A percentile compares a stretch with the other conserved stretches of the same genome.
phyloP scores from a whole-genome alignment of 2,329 filamentous ascomycete genomes.

The Penicillium sp. region DNA sequence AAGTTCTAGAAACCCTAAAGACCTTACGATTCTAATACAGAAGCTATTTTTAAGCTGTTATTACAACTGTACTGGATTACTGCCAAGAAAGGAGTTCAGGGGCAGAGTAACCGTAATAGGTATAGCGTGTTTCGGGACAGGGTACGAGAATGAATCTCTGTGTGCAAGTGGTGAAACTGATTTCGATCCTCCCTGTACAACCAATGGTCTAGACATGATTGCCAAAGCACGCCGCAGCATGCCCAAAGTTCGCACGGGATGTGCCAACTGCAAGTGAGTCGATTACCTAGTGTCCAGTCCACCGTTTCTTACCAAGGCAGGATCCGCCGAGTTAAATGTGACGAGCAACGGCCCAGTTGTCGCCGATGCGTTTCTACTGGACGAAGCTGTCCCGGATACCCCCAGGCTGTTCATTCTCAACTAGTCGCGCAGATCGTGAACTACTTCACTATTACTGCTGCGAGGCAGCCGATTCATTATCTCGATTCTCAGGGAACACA shows the following conservation, averaged over 20 bases:
- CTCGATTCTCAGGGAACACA: constrained; percentile 19
- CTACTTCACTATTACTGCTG: constrained; percentile 25
- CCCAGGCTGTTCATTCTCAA: neutral
- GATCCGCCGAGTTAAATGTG: constrained; percentile 27
- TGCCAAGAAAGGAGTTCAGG: no score
- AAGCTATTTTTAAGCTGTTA: no score
- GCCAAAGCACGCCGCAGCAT: constrained; percentile 9
- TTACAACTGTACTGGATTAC: no score
- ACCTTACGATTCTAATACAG: constrained; percentile 7
- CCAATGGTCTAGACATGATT: neutral
- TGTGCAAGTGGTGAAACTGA: no score
- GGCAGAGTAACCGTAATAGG: no score
- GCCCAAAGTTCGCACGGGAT: constrained; percentile 19
- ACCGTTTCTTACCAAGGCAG: constrained; percentile 9
- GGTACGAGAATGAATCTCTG: no score
- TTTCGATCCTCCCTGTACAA: neutral
- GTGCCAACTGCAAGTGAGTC: constrained; percentile 20
- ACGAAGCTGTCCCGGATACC: constrained; percentile 25
- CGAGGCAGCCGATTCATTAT: constrained; percentile 16
- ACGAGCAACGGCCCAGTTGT: constrained; percentile 14
- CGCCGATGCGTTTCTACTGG: constrained; percentile 13
- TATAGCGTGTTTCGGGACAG: no score
- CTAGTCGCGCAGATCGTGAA: constrained; percentile 23
- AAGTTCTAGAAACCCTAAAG: constrained; percentile 1
- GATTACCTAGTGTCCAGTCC: neutral